Conservation (phyloP, 768 basidiomycete species). For the Lactifluus volemus region DNA sequence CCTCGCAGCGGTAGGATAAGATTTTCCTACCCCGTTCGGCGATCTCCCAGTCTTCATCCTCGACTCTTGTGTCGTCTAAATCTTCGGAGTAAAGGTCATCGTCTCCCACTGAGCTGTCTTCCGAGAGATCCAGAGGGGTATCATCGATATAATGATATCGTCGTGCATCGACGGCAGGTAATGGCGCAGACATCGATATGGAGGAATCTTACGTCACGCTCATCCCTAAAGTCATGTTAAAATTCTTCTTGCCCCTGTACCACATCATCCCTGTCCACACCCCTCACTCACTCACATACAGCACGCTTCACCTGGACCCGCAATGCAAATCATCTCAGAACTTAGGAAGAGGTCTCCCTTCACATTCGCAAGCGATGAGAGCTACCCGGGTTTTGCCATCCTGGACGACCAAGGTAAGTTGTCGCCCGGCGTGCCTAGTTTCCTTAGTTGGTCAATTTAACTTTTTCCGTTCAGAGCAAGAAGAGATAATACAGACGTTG, state of each 20-base stretch:
- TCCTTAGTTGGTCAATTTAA: not conserved
- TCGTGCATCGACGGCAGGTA: conserved; percentile 26
- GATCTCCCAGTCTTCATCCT: conserved; percentile 87
- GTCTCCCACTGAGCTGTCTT: conserved; percentile 28
- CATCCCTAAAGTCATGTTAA: too few species aligned
- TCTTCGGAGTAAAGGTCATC: conserved; percentile 24
- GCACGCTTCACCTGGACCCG: too few species aligned
- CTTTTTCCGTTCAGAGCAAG: conserved; percentile 41
- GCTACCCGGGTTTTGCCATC: not conserved
- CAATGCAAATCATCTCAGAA: not conserved
- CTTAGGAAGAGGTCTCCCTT: conserved; percentile 13
- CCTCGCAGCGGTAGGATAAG: not conserved
- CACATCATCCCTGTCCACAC: too few species aligned
- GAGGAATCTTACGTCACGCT: not conserved
- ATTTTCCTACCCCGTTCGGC: conserved; percentile 60
- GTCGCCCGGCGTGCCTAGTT: not conserved
- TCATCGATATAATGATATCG: conserved; percentile 30
- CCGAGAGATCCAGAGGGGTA: conserved; percentile 23
- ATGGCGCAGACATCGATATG: conserved; percentile 5
- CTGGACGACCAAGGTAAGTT: conserved; percentile 11
- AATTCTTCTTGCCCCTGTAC: too few species aligned
- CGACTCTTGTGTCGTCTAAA: conserved; percentile 45
- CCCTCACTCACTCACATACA: too few species aligned
- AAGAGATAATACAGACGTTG: conserved; percentile 44
- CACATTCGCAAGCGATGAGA: not conserved